phyloP scores from a whole-genome alignment of 495 filamentous ascomycete species.

The Aspergillus baeticus region DNA sequence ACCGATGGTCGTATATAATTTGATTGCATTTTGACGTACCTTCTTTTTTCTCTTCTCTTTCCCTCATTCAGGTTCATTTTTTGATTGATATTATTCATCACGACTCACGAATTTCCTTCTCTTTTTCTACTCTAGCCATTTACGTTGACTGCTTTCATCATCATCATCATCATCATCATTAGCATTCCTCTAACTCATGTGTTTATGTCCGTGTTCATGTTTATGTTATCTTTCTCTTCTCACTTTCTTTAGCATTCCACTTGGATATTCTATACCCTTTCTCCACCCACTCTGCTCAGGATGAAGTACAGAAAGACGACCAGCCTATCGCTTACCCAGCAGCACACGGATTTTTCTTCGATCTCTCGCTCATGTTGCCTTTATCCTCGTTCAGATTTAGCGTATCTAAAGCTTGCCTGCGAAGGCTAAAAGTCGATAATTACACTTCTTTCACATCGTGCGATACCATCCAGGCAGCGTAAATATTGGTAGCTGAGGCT shows the following conservation, averaged over 20 bases:
- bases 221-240: not conserved
- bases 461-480: too few relatives aligned
- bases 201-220: too few relatives aligned
- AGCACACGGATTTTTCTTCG: not conserved
- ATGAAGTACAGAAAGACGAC: not conserved
- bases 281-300: not conserved
- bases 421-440: constrained; percentile 16
- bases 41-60: not conserved
- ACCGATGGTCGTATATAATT: constrained; percentile 24
- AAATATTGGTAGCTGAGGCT: too few relatives aligned
- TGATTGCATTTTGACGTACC: not conserved
- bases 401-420: constrained; percentile 15
- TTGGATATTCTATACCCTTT: not conserved
- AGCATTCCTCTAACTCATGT: too few relatives aligned
- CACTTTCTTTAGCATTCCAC: not conserved
- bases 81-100: not conserved
- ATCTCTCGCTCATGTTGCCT: not conserved
- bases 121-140: too few relatives aligned
- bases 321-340: not conserved
- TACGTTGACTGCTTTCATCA: too few relatives aligned
- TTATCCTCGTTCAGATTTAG: constrained; percentile 9
- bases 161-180: not conserved
- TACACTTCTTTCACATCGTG: not conserved
- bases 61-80: not conserved
- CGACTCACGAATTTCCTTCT: constrained; percentile 2